Conservation (phyloP, 2,329 filamentous ascomycete species). For the Xylaria sp. region DNA sequence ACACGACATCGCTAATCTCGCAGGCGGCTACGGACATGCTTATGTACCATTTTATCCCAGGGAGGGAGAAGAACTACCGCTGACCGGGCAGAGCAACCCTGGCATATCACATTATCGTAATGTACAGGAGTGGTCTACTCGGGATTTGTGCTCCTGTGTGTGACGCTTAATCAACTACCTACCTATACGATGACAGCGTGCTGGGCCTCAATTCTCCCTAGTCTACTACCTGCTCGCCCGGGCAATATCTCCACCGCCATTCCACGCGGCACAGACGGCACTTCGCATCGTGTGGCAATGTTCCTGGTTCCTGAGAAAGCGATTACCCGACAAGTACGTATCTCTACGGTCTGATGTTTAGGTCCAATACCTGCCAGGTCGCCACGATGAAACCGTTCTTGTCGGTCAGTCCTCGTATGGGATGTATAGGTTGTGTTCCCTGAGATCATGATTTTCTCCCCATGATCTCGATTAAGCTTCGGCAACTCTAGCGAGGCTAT, state of each 20-base stretch:
- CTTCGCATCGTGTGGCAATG: conserved; percentile 43
- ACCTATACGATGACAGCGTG: conserved; percentile 22
- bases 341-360: conserved; percentile 28
- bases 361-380: conserved; percentile 23
- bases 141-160: conserved; percentile 37
- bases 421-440: conserved; percentile 32
- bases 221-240: conserved; percentile 7
- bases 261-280: conserved; percentile 46
- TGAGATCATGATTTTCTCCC: conserved; percentile 32
- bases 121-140: conserved; percentile 34
- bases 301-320: conserved; percentile 41
- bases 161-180: conserved; percentile 28
- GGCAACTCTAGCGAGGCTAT: conserved; percentile 12
- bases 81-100: conserved; percentile 28
- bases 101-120: conserved; percentile 38
- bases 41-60: conserved; percentile 30
- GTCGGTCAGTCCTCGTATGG: neutral
- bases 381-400: conserved; percentile 13
- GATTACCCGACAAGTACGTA: conserved; percentile 40
- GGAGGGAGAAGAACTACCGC: conserved; percentile 30
- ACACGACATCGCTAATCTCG: conserved; percentile 54
- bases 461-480: conserved; percentile 23
- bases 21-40: conserved; percentile 46
- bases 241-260: conserved; percentile 42
- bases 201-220: conserved; percentile 1